Evolutionary conservation across 164 flowering plant genomes (phyloP), one percentile per base, ranked within the genome.

Genomic region (Stephania cephalantha): DNA sequence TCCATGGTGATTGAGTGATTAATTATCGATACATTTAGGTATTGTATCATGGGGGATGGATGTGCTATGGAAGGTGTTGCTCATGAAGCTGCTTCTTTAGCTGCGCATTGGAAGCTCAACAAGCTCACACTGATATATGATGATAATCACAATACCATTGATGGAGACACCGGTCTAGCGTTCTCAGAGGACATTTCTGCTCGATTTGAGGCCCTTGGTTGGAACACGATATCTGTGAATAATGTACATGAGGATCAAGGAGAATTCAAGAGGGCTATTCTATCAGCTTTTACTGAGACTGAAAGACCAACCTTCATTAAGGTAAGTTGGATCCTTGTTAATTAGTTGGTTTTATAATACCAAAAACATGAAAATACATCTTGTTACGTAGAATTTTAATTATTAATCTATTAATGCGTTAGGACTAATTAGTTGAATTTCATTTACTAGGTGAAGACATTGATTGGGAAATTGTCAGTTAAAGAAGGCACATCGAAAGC

Each of bases 21-120:
- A 18, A 66, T 50, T 55, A 12, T 9, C 3, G 8, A 12, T 5
- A 0, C 17, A 15, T 55, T 1, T 55, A 88, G 91, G 68, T 88
- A 77, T 79, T 83, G 86, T 61, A 86, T 88, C 18, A 79, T 89
- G 85, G 90, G 89, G 55, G 92, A 89, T 82, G 90, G 90, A 0
- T 89, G 90, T 80, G 84, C 84, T n/a, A 87, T 88, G 90, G 92
- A 89, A 73, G 90, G 90, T 29, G 83, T 89, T 69, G 55, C 89
- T 13, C 77, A 86, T 73, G 92, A 89, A 77, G 92, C 90, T 52
- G 85, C 81, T 35, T 87, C 89, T 4, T 75, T 87, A 30, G 92
- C 92, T 69, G 89, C 76, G n/a, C 92, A 87, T 64, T 89, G 89
- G 92, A 79, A 77, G 71, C 92, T 89, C 22, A 73, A 78, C 71